Conservation (phyloP, 2,329 filamentous ascomycete genomes). For the Zymoseptoria crescenta region DNA sequence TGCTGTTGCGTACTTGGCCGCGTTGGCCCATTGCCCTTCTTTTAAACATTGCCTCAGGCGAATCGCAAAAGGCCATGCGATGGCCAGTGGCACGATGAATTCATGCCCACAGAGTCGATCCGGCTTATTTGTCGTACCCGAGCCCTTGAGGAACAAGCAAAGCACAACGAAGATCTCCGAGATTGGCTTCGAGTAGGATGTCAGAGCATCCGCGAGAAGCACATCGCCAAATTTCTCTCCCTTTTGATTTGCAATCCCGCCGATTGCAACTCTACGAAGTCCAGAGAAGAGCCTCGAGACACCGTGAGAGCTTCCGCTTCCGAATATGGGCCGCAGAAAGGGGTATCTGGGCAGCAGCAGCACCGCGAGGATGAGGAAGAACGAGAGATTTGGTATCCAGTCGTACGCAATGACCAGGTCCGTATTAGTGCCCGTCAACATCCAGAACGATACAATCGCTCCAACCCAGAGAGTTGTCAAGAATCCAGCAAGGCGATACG, state of each 20-base stretch:
- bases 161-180: conserved; percentile 81
- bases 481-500: conserved; percentile 75
- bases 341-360: conserved; percentile 51
- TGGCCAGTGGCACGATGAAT: conserved; percentile 73
- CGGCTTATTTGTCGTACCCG: conserved; percentile 70
- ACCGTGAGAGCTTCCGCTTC: conserved; percentile 47
- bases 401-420: conserved; percentile 66
- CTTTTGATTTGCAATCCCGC: conserved; percentile 74
- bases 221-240: conserved; percentile 95
- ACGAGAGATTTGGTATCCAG: conserved; percentile 75
- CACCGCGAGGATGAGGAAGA: conserved; percentile 63
- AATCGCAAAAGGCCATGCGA: conserved; percentile 74
- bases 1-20: conserved; percentile 85
- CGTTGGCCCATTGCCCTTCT: conserved; percentile 81
- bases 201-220: conserved; percentile 85
- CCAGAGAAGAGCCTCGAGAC: conserved; percentile 63
- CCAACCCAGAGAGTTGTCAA: conserved; percentile 63
- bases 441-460: conserved; percentile 78
- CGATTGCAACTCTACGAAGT: conserved; percentile 69
- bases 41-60: conserved; percentile 87
- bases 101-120: conserved; percentile 74
- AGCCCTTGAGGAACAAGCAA: conserved; percentile 72
- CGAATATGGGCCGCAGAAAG: conserved; percentile 9
- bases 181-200: conserved; percentile 86
- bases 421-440: conserved; percentile 62